These are phyloP conservation scores for Akanthomyces lecanii DNA, from an alignment of 2,329 filamentous ascomycete genomes.

Conservation along the genomic window DNA sequence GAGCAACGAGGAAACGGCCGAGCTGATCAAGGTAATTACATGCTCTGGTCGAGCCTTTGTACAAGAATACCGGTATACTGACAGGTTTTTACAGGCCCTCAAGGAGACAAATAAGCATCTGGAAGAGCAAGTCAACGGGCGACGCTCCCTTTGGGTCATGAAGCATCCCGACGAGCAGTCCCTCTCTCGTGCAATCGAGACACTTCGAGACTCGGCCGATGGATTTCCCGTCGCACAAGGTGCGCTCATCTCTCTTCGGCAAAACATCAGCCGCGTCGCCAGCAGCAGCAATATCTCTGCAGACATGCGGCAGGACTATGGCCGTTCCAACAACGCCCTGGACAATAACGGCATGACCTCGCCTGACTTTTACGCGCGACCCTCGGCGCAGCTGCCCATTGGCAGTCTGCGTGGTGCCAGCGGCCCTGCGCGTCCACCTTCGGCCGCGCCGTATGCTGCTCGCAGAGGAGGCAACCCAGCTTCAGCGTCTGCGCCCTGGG, in stretches of 20 bases:
- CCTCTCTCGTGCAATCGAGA: slow-evolving; percentile 31
- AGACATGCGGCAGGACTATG: neutral
- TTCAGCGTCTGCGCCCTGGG: neutral
- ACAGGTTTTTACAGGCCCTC: slow-evolving; percentile 25
- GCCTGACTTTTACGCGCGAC: neutral
- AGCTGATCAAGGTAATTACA: slow-evolving; percentile 29
- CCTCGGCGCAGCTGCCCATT: neutral
- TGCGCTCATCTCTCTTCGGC: slow-evolving; percentile 26
- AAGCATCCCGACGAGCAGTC: slow-evolving; percentile 30
- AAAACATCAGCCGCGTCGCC: slow-evolving; percentile 10
- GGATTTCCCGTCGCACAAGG: slow-evolving; percentile 26
- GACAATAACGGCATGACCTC: neutral
- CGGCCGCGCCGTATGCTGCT: slow-evolving; percentile 1
- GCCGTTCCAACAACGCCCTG: neutral
- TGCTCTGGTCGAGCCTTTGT: neutral
- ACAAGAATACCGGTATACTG: neutral
- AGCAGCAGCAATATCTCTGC: neutral
- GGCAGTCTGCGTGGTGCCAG: slow-evolving; percentile 1
- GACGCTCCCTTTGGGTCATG: slow-evolving; percentile 34
- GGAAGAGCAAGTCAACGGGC: slow-evolving; percentile 34
- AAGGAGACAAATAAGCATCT: slow-evolving; percentile 31
- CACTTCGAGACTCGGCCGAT: slow-evolving; percentile 27
- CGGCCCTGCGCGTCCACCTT: neutral
- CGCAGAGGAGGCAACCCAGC: slow-evolving; percentile 1
- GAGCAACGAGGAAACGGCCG: slow-evolving; percentile 25